phyloP scores from a whole-genome alignment of 73 alveolate species.

The Durusdinium trenchii region DNA sequence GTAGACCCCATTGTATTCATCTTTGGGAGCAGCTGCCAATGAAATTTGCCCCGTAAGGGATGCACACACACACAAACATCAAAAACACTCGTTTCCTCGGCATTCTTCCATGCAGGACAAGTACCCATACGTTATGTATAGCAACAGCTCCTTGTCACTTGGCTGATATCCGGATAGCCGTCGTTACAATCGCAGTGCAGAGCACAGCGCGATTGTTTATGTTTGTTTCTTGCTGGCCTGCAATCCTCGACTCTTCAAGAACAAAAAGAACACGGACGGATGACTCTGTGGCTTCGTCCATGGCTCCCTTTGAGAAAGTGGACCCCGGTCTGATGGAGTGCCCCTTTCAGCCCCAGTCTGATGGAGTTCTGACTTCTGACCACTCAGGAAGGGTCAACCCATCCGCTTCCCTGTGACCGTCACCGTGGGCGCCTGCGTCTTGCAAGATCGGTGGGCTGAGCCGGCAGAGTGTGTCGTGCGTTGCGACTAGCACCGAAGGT shows the following conservation, averaged over 20 bases:
- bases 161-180: not conserved
- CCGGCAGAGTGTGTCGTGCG: slow-evolving; percentile 81
- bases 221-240: not conserved
- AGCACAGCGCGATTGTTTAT: not conserved
- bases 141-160: slow-evolving; percentile 40
- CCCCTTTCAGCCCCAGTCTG: not conserved
- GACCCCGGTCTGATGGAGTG: not conserved
- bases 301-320: not conserved
- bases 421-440: slow-evolving; percentile 66
- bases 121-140: slow-evolving; percentile 55
- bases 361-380: not conserved
- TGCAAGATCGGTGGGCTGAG: slow-evolving; percentile 79
- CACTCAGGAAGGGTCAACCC: slow-evolving; percentile 54
- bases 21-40: too few species aligned
- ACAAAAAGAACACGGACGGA: not conserved
- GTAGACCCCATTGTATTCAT: too few species aligned
- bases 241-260: not conserved
- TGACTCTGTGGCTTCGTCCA: not conserved
- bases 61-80: not conserved
- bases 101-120: slow-evolving; percentile 10
- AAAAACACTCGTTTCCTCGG: not conserved
- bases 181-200: not conserved
- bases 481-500: slow-evolving; percentile 18
- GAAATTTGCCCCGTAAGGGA: too few species aligned
- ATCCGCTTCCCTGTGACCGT: slow-evolving; percentile 74